These are phyloP conservation scores for Aspergillus niger DNA, from an alignment of 2,329 filamentous ascomycete species.

Conservation along the genomic window DNA sequence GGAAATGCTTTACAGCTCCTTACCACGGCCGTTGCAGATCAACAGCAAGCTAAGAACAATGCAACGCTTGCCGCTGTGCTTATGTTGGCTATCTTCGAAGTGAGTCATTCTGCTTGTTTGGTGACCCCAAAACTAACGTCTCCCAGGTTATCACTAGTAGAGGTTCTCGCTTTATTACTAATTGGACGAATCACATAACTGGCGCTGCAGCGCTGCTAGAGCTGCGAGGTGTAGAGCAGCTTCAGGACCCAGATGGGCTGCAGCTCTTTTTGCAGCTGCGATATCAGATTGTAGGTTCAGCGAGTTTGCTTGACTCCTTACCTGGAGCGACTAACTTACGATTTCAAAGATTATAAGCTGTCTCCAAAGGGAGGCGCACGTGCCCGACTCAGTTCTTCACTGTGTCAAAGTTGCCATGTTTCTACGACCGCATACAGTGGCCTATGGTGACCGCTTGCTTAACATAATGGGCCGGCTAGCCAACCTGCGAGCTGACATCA, in stretches of 20 bases:
- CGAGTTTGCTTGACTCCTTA: too few species aligned
- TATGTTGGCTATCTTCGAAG: conserved; percentile 64
- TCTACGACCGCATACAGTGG: conserved; percentile 29
- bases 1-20: conserved; percentile 53
- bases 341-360: conserved; percentile 37
- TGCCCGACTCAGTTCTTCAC: conserved; percentile 37
- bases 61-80: conserved; percentile 57
- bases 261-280: conserved; percentile 58
- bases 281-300: conserved; percentile 55
- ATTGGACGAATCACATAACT: conserved; percentile 60
- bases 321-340: conserved; percentile 4
- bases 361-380: conserved; percentile 33
- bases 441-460: conserved; percentile 33
- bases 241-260: conserved; percentile 49
- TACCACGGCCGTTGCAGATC: conserved; percentile 35
- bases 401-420: conserved; percentile 34
- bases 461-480: conserved; percentile 32
- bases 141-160: conserved; percentile 43
- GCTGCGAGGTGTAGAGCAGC: conserved; percentile 40
- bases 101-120: conserved; percentile 32
- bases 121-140: conserved; percentile 7
- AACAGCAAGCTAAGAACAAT: conserved; percentile 39
- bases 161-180: conserved; percentile 49
- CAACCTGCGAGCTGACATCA: conserved; percentile 39
- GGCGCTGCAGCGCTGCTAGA: conserved; percentile 62